phyloP scores from a whole-genome alignment of 176 grass and related monocot genomes.

The Cymbopogon citratus region DNA sequence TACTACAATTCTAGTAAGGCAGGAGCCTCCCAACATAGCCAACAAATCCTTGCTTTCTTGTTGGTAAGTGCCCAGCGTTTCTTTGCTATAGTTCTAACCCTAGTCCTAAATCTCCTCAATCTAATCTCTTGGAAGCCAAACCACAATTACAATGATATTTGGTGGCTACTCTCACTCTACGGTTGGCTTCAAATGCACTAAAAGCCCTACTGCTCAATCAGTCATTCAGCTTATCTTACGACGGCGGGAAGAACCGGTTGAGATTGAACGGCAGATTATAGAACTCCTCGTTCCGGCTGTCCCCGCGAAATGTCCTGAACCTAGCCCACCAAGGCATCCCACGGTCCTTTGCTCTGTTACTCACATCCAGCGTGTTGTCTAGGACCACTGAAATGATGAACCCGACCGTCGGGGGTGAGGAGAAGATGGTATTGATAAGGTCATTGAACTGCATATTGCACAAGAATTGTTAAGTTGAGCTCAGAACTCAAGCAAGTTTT shows the following conservation, averaged over 20 bases:
- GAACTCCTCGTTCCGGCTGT: conserved; percentile 63
- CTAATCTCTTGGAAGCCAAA: conserved; percentile 11
- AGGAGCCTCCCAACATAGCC: not conserved
- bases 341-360: conserved; percentile 33
- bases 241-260: conserved; percentile 68
- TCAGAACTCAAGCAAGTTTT: not conserved
- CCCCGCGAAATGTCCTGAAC: conserved; percentile 59
- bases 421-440: conserved; percentile 71
- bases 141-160: conserved; percentile 11
- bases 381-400: conserved; percentile 48
- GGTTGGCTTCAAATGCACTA: not conserved
- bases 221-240: conserved; percentile 2
- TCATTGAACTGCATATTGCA: conserved; percentile 69
- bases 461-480: not conserved
- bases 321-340: conserved; percentile 79
- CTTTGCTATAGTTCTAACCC: not conserved
- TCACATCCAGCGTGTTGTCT: conserved; percentile 67
- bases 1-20: not conserved
- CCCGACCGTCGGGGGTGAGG: conserved; percentile 62
- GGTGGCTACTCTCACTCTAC: not conserved
- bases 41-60: not conserved
- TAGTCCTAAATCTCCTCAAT: not conserved
- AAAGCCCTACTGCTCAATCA: not conserved
- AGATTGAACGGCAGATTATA: conserved; percentile 73
- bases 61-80: not conserved